Evolutionary conservation across 805 yeast species (phyloP).

Genomic region (Lipomyces chichibuensis): DNA sequence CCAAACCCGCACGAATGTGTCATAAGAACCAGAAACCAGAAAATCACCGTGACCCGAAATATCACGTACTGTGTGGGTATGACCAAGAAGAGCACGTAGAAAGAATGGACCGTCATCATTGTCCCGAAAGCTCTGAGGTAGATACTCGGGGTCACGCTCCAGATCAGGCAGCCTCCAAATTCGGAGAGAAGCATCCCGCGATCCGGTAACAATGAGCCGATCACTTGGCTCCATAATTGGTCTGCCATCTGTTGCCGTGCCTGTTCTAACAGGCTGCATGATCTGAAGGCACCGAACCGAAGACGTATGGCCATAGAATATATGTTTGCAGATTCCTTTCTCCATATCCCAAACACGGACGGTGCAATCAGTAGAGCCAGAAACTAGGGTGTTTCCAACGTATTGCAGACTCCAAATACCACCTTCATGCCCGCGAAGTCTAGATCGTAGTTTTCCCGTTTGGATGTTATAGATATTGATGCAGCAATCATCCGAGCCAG

Average conservation of each 20-base stretch:
- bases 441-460: conserved; percentile 64
- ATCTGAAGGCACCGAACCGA: conserved; percentile 84
- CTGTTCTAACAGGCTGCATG: conserved; percentile 40
- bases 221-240: conserved; percentile 61
- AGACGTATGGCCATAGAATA: conserved; percentile 85
- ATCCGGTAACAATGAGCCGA: conserved; percentile 81
- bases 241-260: conserved; percentile 45
- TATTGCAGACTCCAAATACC: conserved; percentile 99
- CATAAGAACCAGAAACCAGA: conserved; percentile 88
- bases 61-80: conserved; percentile 79
- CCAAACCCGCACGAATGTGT: conserved; percentile 90
- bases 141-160: conserved; percentile 10
- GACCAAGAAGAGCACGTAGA: conserved; percentile 71
- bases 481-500: conserved; percentile 87
- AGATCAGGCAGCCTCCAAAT: conserved; percentile 84
- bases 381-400: conserved; percentile 72
- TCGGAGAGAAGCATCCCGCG: conserved; percentile 87
- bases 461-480: conserved; percentile 79
- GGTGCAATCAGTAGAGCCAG: conserved; percentile 93
- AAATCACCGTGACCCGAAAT: conserved; percentile 84
- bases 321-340: conserved; percentile 84
- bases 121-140: conserved; percentile 19
- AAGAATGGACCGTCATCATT: conserved; percentile 59
- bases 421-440: conserved; percentile 86
- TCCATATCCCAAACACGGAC: conserved; percentile 91